These are phyloP conservation scores for Trichoderma atroviride DNA, from an alignment of 2,329 filamentous ascomycete species.

Conservation along the genomic window DNA sequence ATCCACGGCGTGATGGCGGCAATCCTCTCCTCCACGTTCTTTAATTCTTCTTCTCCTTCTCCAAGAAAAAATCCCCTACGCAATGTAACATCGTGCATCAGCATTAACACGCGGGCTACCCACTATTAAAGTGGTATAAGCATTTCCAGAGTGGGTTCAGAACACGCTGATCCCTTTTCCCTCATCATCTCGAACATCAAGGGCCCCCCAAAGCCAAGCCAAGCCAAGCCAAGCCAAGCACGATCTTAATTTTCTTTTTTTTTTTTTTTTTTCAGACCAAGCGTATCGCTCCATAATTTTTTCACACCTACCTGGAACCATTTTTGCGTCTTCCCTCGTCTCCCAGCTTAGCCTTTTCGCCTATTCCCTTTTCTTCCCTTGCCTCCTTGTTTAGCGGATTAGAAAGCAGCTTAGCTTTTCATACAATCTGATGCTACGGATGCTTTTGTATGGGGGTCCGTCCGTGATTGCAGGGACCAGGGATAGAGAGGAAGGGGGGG, in stretches of 20 bases:
- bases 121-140: neutral
- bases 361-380: neutral
- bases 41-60: neutral
- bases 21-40: neutral
- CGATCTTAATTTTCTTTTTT: neutral
- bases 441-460: neutral
- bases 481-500: neutral
- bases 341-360: neutral
- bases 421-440: neutral
- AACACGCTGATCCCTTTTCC: neutral
- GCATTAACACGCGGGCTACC: neutral
- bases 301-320: neutral
- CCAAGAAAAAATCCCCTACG: neutral
- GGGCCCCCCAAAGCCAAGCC: too few relatives aligned
- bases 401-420: neutral
- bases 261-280: neutral
- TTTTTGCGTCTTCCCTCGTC: neutral
- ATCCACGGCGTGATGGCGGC: conserved; percentile 9
- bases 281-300: neutral
- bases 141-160: neutral
- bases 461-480: neutral
- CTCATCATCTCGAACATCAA: neutral
- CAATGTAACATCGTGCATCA: neutral
- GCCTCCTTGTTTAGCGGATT: neutral
- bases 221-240: too few relatives aligned